These are phyloP conservation scores for Plasmodium gallinaceum DNA, from an alignment of 169 alveolate species.

Conservation along the genomic window DNA sequence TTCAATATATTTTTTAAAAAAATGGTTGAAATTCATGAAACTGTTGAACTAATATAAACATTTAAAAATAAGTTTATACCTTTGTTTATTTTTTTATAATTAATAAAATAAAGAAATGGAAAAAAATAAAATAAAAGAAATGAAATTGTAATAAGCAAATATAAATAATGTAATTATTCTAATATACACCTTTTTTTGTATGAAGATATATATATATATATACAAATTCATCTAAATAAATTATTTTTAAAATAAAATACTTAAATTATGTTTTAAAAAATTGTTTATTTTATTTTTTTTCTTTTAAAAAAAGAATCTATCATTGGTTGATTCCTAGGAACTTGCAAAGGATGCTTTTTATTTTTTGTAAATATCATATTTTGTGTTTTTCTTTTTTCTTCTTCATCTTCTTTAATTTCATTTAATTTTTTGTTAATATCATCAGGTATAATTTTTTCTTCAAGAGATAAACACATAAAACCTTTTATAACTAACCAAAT, in stretches of 20 bases:
- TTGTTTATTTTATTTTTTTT: conserved; percentile 1
- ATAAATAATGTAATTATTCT: too few relatives aligned
- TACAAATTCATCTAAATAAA: too few relatives aligned
- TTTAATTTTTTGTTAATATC: conserved; percentile 47
- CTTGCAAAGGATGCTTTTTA: conserved; percentile 47
- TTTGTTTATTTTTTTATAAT: too few relatives aligned
- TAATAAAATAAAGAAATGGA: too few relatives aligned
- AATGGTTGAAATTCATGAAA: too few relatives aligned
- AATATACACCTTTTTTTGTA: background rate
- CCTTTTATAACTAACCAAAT: conserved; percentile 75
- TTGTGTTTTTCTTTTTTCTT: conserved; percentile 32
- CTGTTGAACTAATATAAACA: too few relatives aligned
- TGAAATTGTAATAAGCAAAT: too few relatives aligned
- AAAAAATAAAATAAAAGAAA: too few relatives aligned
- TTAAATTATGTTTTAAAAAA: too few relatives aligned
- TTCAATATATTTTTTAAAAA: too few relatives aligned
- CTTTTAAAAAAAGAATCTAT: conserved; percentile 71
- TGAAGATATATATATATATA: conserved; percentile 10
- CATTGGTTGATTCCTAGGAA: conserved; percentile 49
- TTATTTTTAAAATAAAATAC: too few relatives aligned
- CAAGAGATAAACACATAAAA: conserved; percentile 36
- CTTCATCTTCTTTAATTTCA: conserved; percentile 46
- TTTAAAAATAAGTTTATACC: too few relatives aligned
- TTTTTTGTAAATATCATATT: conserved; percentile 26
- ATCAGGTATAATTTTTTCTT: conserved; percentile 28